Evolutionary conservation across 306 rosid genomes (phyloP).

Genomic region (Leucaena leucocephala): DNA sequence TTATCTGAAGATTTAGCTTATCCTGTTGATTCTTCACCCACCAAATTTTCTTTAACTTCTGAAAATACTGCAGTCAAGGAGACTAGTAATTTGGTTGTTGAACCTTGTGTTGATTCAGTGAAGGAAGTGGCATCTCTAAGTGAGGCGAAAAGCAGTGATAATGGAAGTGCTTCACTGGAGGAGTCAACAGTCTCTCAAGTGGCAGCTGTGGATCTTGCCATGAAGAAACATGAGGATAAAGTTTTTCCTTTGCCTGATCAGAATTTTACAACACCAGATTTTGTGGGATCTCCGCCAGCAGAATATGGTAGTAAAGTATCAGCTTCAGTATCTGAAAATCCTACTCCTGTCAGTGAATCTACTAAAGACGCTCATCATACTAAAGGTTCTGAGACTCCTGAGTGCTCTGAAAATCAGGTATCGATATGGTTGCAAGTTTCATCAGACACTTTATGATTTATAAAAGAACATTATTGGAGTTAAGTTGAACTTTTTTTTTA

Average conservation of each 20-base stretch:
- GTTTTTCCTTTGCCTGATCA: conserved; percentile 33
- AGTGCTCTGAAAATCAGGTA: conserved; percentile 66
- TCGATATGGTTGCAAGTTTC: conserved; percentile 32
- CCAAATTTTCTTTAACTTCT: conserved; percentile 19
- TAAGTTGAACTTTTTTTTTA: background rate
- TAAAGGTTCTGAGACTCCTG: conserved; percentile 49
- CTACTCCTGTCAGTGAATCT: conserved; percentile 31
- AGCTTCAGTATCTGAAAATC: conserved; percentile 38
- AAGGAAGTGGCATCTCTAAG: conserved; percentile 36
- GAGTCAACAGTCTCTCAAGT: conserved; percentile 40
- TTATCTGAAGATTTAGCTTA: conserved; percentile 29
- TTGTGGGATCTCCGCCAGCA: conserved; percentile 43
- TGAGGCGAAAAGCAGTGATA: conserved; percentile 40
- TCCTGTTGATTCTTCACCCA: conserved; percentile 29
- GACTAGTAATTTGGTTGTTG: conserved; percentile 29
- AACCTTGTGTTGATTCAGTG: conserved; percentile 40
- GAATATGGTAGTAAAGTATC: conserved; percentile 41
- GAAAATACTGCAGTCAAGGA: conserved; percentile 39
- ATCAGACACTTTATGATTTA: conserved; percentile 10
- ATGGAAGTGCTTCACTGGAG: conserved; percentile 43
- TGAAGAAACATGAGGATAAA: conserved; percentile 47
- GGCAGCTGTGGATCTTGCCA: conserved; percentile 37
- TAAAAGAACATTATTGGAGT: background rate
- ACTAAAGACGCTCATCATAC: conserved; percentile 39
- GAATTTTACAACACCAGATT: conserved; percentile 38